These are phyloP conservation scores for Curvularia sp. DNA, from an alignment of 2,329 filamentous ascomycete species.

Conservation along the genomic window DNA sequence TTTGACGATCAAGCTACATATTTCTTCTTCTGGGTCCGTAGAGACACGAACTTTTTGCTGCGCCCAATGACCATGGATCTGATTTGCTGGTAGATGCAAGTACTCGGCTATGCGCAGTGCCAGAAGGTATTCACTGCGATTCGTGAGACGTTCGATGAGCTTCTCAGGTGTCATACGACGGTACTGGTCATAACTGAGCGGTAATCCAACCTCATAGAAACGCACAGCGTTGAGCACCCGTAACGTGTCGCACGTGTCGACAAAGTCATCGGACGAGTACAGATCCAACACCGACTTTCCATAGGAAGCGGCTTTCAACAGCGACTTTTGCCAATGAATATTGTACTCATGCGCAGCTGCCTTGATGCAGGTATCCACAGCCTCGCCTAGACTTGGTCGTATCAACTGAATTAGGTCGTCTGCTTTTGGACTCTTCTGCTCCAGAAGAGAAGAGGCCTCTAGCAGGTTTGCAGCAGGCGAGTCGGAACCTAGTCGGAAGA, in stretches of 20 bases:
- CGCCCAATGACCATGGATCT: slow-evolving; percentile 96
- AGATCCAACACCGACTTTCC: slow-evolving; percentile 97
- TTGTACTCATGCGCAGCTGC: slow-evolving; percentile 93
- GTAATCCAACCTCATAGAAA: slow-evolving; percentile 88
- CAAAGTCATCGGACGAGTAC: slow-evolving; percentile 98
- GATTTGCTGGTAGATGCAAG: slow-evolving; percentile 82
- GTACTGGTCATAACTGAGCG: slow-evolving; percentile 92
- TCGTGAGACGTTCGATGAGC: slow-evolving; percentile 84
- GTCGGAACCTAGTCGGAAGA: slow-evolving; percentile 87
- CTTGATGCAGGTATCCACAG: slow-evolving; percentile 91
- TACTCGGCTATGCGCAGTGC: slow-evolving; percentile 89
- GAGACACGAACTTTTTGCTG: slow-evolving; percentile 90
- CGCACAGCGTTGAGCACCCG: slow-evolving; percentile 91
- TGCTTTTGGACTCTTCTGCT: slow-evolving; percentile 93
- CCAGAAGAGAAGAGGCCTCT: slow-evolving; percentile 89
- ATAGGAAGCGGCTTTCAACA: slow-evolving; percentile 96
- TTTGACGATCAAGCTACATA: slow-evolving; percentile 85
- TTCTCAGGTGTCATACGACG: slow-evolving; percentile 87
- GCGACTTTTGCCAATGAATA: slow-evolving; percentile 89
- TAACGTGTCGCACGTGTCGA: slow-evolving; percentile 95
- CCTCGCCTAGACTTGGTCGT: slow-evolving; percentile 83
- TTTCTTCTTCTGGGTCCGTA: slow-evolving; percentile 83
- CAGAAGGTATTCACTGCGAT: slow-evolving; percentile 87
- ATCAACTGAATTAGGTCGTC: slow-evolving; percentile 98
- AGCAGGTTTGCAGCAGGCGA: slow-evolving; percentile 91